A percentile compares a stretch with the other conserved stretches of the same genome.
phyloP scores from a whole-genome alignment of 2,329 filamentous ascomycete species.

The Didymellaceae sp. region DNA sequence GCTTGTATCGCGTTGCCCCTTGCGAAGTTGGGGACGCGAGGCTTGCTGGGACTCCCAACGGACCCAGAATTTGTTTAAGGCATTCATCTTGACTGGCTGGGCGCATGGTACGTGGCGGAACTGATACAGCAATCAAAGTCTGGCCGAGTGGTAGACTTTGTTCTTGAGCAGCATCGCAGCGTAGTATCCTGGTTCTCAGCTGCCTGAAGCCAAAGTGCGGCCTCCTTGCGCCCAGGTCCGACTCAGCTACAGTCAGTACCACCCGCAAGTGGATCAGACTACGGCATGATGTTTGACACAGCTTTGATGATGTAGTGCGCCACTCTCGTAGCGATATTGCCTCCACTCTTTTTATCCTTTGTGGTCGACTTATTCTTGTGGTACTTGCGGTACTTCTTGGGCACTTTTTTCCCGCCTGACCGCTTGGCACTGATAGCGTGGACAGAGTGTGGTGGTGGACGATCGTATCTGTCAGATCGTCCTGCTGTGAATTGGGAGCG shows the following conservation, averaged over 20 bases:
- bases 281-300: background rate
- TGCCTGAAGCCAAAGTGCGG: no score
- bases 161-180: no score
- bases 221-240: no score
- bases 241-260: no score
- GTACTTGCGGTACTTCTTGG: constrained; percentile 27
- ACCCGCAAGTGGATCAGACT: background rate
- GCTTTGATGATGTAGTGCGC: background rate
- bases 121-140: no score
- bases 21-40: constrained; percentile 7
- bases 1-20: constrained; percentile 14
- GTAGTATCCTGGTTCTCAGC: no score
- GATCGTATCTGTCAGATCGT: background rate
- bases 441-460: constrained; percentile 24
- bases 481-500: background rate
- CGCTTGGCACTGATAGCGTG: constrained; percentile 24
- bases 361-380: constrained; percentile 9
- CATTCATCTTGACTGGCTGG: no score
- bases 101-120: no score
- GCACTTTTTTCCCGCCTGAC: constrained; percentile 23
- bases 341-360: constrained; percentile 13
- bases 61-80: no score
- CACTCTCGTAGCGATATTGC: constrained; percentile 12
- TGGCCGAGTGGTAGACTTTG: no score
- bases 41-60: background rate